phyloP scores from a whole-genome alignment of 73 alveolate genomes.

The Paramecium biaurelia region DNA sequence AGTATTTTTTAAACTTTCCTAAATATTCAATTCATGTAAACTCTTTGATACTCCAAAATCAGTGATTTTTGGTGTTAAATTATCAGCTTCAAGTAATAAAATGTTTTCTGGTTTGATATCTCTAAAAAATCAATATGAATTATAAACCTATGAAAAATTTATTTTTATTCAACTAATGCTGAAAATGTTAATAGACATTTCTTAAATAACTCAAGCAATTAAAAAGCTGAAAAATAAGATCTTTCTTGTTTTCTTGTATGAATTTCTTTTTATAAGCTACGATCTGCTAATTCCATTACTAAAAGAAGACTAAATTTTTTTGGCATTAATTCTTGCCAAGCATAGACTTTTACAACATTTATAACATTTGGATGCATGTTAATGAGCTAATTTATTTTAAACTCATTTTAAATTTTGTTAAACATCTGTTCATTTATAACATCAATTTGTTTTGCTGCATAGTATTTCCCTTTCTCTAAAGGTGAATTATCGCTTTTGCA shows the following conservation, averaged over 20 bases:
- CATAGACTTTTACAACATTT: slow-evolving; percentile 3
- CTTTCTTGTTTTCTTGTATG: slow-evolving; percentile 21
- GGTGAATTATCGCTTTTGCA: background rate
- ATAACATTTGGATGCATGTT: slow-evolving; percentile 3
- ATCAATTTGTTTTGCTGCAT: slow-evolving; percentile 30
- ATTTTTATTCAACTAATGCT: background rate
- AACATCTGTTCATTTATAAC: slow-evolving; percentile 32
- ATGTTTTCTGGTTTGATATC: slow-evolving; percentile 45
- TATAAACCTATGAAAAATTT: background rate
- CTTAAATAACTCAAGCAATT: background rate
- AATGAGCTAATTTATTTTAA: slow-evolving; percentile 18
- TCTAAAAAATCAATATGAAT: background rate
- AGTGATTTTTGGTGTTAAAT: slow-evolving; percentile 1
- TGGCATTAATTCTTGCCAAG: slow-evolving; percentile 26
- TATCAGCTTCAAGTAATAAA: background rate
- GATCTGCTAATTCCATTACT: slow-evolving; percentile 42
- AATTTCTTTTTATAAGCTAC: slow-evolving; percentile 22
- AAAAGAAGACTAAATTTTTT: slow-evolving; percentile 17
- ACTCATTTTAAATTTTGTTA: slow-evolving; percentile 36
- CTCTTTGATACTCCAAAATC: slow-evolving; percentile 32
- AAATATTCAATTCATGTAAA: background rate
- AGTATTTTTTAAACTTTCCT: slow-evolving; percentile 23
- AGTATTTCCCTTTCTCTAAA: slow-evolving; percentile 29
- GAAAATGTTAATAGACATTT: slow-evolving; percentile 2
- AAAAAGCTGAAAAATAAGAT: background rate